phyloP scores from a whole-genome alignment of 352 stramenopile genomes.

The Aphanomyces euteiches region DNA sequence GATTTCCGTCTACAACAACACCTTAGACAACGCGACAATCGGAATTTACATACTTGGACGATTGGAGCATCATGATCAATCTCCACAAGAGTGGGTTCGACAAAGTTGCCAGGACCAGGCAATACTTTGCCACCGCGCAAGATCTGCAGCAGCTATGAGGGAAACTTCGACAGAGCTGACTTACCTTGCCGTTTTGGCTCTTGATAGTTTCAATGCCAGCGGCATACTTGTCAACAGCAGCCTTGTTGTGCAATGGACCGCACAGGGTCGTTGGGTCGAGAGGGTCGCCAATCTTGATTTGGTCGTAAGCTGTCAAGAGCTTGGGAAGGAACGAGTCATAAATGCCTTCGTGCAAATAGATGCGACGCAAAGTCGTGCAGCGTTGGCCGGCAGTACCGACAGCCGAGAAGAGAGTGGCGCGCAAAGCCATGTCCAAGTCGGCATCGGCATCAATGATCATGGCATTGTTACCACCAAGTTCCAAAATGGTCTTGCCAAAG shows the following conservation, averaged over 20 bases:
- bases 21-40: slow-evolving; percentile 13
- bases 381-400: slow-evolving; percentile 90
- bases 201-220: slow-evolving; percentile 83
- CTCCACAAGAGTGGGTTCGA: slow-evolving; percentile 88
- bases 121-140: slow-evolving; percentile 80
- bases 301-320: slow-evolving; percentile 81
- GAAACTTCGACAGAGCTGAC: slow-evolving; percentile 6
- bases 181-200: slow-evolving; percentile 78
- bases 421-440: slow-evolving; percentile 87
- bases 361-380: slow-evolving; percentile 88
- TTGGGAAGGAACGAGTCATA: slow-evolving; percentile 87
- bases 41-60: slow-evolving; percentile 46
- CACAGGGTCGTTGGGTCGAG: slow-evolving; percentile 82
- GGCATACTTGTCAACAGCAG: slow-evolving; percentile 82
- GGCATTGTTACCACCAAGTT: slow-evolving; percentile 91
- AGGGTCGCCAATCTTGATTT: slow-evolving; percentile 85
- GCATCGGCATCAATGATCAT: slow-evolving; percentile 92
- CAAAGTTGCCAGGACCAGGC: slow-evolving; percentile 80
- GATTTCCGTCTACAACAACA: slow-evolving; percentile 73
- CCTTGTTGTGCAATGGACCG: slow-evolving; percentile 67
- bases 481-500: slow-evolving; percentile 90
- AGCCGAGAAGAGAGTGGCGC: slow-evolving; percentile 83
- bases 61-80: slow-evolving; percentile 79
- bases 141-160: slow-evolving; percentile 45
- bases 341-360: slow-evolving; percentile 89